Evolutionary conservation across 345 rosid genomes (phyloP), one percentile per base, ranked within the genome.

Genomic region (Lepidium didymum): DNA sequence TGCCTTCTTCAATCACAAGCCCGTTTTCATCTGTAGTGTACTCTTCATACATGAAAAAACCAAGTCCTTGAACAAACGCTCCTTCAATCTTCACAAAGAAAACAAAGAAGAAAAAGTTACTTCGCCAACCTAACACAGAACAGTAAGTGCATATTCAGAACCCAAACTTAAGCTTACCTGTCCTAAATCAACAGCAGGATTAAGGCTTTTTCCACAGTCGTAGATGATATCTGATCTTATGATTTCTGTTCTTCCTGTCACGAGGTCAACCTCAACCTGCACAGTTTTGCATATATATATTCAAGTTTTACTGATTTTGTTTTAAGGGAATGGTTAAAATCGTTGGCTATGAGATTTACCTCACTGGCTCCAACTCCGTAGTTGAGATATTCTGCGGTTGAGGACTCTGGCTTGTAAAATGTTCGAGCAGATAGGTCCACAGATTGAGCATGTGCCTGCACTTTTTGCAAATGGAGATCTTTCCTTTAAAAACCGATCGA

Each of bases 111-210:
- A 25, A 34, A 34, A 8, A 6, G 12, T 7, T 36, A 38, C 31
- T 40, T 9, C 47, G 29, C 3, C 37, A 62, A 65, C 19, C 9
- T 14, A 11, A 2, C 1, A 31, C 42, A 18, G 4, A 13, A 10
- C 1, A 16, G 81, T 50, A 81, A 72, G 44, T 44, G 29, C 15
- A 53, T 8, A 47, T 55, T 13, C n/a, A 56, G 3, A 72, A 64
- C 21, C 38, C 16, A 36, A 19, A 38, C 46, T 8, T 35, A 8
- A 16, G 67, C 78, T 0, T 73, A 93, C 98, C 96, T 93, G 98
- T 80, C 98, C 99, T 69, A 94, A 78, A 82, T 91, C 97, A 31
- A 94, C 96, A 10, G 99, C 95, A 3, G 99, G 99, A 52, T 94
- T 94, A 69, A 94, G 93, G 54, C 99, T 94, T 77, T 85, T 86